Evolutionary conservation across 352 stramenopile genomes (phyloP), one percentile per base, ranked within the genome.

Genomic region (Saprolegnia parasitica): DNA sequence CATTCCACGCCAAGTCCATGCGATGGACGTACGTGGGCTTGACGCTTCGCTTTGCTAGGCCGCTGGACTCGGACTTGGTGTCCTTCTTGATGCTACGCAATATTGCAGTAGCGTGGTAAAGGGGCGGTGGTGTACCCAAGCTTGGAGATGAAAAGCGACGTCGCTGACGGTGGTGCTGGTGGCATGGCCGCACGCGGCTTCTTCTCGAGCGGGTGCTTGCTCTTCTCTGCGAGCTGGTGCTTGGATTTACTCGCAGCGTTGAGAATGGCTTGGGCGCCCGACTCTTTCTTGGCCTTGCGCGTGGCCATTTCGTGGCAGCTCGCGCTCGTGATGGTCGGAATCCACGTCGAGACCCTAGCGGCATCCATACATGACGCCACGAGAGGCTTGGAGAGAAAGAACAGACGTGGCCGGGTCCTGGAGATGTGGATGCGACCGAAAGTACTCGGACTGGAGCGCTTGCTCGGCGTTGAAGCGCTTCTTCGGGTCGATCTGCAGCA

Each of bases 401-500:
- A 29, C 24, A 23, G 40, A 70, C 63, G 32, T 45, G 45, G 29
- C 37, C 1, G 21, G 18, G 18, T 58, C 15, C 6, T 29, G 5
- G 29, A 70, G 23, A 16, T 81, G 84, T n/a, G 87, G 87, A 0
- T 86, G 77, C 18, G 75, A 67, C 42, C 88, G 79, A 77, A 99
- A 99, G 74, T 98, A 99, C 4, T 83, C 74, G 76, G 98, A 89
- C 57, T 96, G 88, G 35, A 99, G 74, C 26, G 94, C 96, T 61
- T 96, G 86, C 3, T 93, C 77, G 0, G 95, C 94, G 0, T 93
- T 98, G 63, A 98, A 83, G 5, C 97, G 82, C 65, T 95, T 81
- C 45, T 96, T 88, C 4, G 96, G 96, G 77, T 99, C 96, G 65
- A 98, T 94, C 56, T 96, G 88, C 10, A 99, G 80, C 77, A 99